Base-by-base conservation (phyloP, 805 yeast species). In the Wickerhamomyces queroliae region DNA sequence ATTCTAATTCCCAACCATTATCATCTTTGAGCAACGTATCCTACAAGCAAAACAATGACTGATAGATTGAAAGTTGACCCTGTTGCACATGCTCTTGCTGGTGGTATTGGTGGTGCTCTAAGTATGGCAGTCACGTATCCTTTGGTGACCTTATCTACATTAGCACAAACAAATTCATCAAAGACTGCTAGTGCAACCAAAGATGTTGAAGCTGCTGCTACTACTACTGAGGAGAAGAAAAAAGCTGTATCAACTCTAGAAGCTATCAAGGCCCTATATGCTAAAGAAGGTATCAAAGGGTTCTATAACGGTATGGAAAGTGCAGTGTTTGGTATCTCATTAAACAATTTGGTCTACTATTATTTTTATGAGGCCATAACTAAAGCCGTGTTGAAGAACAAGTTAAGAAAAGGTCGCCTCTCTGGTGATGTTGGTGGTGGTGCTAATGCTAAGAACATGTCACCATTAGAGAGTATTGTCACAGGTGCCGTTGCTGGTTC, bases 51-150 rank as follows among this genome's bases (percentile, higher is more conserved):
- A 5, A 18, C 21, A 16, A 54, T 53, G 57, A 22, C 56, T 16
- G 46, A 45, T 27, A 51, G 59, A 45, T 40, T 54, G 16, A 41
- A 48, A 33, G 55, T 48, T 12, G 56, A 54, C 33, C 60, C 60
- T 2, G 40, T 46, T 5, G 88, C 93, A 12, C 96, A 90, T 56
- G 96, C 96, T n/a, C 61, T 90, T 10, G 84, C 96, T 6, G 98
- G 97, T 10, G 95, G 96, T 26, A 82, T 90, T 7, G 95, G 96
- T 21, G 97, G 97, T 12, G 89, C 91, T 18, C 71, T 87, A 22
- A 76, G 95, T 3, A 83, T 88, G 82, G 74, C 82, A 0, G 79
- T 88, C 29, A 90, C 97, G 0, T 90, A 90, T 57, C 98, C 98
- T 2, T 67, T 90, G 50, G 88, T 87, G 43, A 84, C 95, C 1